Evolutionary conservation across 225 moss, liverwort and hornwort genomes (phyloP).

Genomic region (Pseudisothecium myosuroides): DNA sequence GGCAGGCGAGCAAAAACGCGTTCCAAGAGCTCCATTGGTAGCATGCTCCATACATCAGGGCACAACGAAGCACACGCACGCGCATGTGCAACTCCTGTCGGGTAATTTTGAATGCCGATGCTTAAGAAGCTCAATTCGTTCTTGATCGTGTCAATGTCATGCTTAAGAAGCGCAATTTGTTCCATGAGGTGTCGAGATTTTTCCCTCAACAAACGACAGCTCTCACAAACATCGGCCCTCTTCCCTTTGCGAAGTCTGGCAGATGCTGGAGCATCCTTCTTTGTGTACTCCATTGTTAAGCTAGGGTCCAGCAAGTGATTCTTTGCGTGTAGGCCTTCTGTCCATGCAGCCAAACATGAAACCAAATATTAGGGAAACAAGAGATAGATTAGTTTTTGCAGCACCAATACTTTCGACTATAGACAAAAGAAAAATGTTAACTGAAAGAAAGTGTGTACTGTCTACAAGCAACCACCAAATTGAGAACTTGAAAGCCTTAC

Average conservation of each 20-base stretch:
- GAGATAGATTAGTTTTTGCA: neutral
- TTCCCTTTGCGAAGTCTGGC: no score
- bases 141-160: neutral
- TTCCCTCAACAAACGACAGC: no score
- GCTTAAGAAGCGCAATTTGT: neutral
- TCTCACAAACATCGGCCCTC: no score
- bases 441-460: neutral
- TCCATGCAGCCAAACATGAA: neutral
- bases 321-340: neutral
- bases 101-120: neutral
- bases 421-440: neutral
- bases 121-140: neutral
- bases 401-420: neutral
- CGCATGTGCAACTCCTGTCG: neutral
- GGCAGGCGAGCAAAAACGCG: neutral
- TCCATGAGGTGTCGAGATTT: no score
- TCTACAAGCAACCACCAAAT: neutral
- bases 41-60: neutral
- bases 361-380: neutral
- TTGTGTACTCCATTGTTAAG: neutral
- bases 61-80: neutral
- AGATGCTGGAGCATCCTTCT: no score
- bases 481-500: neutral
- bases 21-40: neutral
- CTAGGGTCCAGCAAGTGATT: neutral